Evolutionary conservation across 2,329 filamentous ascomycete genomes (phyloP).

Genomic region (Diaporthe ampelina): DNA sequence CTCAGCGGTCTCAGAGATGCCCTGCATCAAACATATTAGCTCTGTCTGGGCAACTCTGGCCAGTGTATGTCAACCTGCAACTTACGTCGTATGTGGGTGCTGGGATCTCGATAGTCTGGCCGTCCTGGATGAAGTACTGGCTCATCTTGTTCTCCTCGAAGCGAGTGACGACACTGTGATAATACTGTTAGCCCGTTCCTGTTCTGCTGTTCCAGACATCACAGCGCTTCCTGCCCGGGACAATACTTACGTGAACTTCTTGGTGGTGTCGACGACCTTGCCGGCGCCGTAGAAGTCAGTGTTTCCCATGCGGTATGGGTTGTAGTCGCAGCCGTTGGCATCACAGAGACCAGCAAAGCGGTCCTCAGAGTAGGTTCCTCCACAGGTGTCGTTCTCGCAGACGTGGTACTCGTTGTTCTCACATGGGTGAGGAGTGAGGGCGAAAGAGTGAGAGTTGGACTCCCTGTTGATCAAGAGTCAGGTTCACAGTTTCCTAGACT

Average conservation of each 20-base stretch:
- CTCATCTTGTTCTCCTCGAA: conserved; percentile 67
- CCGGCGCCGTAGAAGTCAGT: conserved; percentile 71
- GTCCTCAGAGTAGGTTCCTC: conserved; percentile 61
- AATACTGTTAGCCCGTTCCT: neutral
- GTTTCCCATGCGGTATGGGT: conserved; percentile 74
- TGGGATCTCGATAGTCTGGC: conserved; percentile 63
- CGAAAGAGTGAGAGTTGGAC: conserved; percentile 72
- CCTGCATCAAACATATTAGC: conserved; percentile 42
- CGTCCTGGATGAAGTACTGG: conserved; percentile 73
- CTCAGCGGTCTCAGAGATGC: conserved; percentile 47
- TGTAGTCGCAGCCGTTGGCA: conserved; percentile 76
- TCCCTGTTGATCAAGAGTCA: conserved; percentile 53
- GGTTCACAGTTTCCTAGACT: neutral
- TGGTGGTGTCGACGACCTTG: conserved; percentile 68
- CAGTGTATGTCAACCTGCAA: accelerated
- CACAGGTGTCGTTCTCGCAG: conserved; percentile 61
- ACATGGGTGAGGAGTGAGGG: conserved; percentile 73
- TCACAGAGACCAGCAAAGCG: conserved; percentile 73
- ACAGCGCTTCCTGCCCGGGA: neutral
- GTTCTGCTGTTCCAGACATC: accelerated
- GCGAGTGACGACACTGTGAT: conserved; percentile 68
- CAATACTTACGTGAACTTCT: conserved; percentile 60
- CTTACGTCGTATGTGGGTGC: conserved; percentile 50
- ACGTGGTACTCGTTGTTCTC: conserved; percentile 55
- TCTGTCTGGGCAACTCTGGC: too few species aligned